Evolutionary conservation across 78 protist genomes (phyloP).

Genomic region (Anaeramoeba flamelloides): DNA sequence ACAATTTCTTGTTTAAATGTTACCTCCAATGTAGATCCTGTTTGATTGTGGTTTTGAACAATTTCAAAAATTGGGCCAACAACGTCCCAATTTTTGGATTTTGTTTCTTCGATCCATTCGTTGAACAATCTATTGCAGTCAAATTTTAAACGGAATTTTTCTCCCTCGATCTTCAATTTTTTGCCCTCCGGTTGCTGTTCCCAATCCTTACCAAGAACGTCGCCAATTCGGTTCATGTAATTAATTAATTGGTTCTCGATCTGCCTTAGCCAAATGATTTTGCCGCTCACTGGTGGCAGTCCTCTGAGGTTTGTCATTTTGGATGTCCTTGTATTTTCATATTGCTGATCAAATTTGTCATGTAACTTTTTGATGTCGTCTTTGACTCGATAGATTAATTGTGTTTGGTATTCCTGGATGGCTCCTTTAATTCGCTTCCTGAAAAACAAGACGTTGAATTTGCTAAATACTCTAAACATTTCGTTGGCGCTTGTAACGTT

Average conservation of each 20-base stretch:
- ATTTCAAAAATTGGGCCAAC: conserved; percentile 44
- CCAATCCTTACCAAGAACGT: conserved; percentile 72
- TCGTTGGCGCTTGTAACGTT: conserved; percentile 59
- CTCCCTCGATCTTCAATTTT: conserved; percentile 20
- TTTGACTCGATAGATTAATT: conserved; percentile 55
- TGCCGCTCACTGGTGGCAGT: conserved; percentile 58
- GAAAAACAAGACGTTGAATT: conserved; percentile 54
- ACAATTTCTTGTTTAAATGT: conserved; percentile 45
- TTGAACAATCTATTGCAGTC: conserved; percentile 6
- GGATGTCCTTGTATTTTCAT: conserved; percentile 41
- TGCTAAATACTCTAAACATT: conserved; percentile 68
- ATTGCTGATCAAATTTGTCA: conserved; percentile 47
- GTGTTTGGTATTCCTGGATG: conserved; percentile 57
- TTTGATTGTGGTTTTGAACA: neutral
- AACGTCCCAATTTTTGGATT: conserved; percentile 19
- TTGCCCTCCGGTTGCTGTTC: conserved; percentile 52
- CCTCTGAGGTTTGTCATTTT: conserved; percentile 53
- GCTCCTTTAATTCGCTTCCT: conserved; percentile 51
- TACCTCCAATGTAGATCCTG: conserved; percentile 34
- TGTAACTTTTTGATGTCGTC: conserved; percentile 64
- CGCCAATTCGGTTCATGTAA: conserved; percentile 62
- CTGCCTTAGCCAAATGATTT: conserved; percentile 64
- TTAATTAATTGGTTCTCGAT: conserved; percentile 62
- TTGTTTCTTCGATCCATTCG: conserved; percentile 32
- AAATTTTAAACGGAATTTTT: conserved; percentile 9